These are phyloP conservation scores for Aspergillus sp. DNA, from an alignment of 2,329 filamentous ascomycete species.

Conservation along the genomic window DNA sequence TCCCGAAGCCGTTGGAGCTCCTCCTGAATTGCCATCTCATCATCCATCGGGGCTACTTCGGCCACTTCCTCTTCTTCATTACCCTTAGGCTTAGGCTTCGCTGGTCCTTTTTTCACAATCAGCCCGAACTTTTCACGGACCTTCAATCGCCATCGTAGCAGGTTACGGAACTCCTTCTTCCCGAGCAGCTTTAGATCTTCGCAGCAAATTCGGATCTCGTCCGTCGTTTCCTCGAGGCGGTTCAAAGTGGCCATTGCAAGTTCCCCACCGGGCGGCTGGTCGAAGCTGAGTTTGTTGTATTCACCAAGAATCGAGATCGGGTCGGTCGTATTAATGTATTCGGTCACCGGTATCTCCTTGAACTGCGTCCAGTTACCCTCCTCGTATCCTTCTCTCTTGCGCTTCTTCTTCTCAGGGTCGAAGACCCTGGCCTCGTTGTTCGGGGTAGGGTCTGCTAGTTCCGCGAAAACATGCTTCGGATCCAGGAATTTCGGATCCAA, in stretches of 20 bases:
- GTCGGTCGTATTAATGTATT: conserved; percentile 89
- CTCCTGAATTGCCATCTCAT: conserved; percentile 82
- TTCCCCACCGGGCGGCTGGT: conserved; percentile 69
- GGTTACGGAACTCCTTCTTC: conserved; percentile 83
- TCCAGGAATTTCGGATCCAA: conserved; percentile 91
- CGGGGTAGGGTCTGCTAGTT: conserved; percentile 71
- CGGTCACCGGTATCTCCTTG: conserved; percentile 78
- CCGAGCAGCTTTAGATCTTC: conserved; percentile 81
- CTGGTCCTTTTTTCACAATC: conserved; percentile 57
- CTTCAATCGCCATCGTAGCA: conserved; percentile 81
- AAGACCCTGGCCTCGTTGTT: conserved; percentile 98
- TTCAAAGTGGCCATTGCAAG: conserved; percentile 78
- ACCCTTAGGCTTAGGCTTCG: conserved; percentile 41
- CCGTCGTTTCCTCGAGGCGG: conserved; percentile 75
- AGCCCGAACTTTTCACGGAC: conserved; percentile 88
- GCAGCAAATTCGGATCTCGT: conserved; percentile 71
- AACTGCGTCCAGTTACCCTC: conserved; percentile 90
- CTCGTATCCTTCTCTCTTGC: conserved; percentile 95
- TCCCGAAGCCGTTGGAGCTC: conserved; percentile 77
- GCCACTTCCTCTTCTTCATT: conserved; percentile 63
- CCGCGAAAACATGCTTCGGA: conserved; percentile 80
- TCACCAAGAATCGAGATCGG: conserved; percentile 85
- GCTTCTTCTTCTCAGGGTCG: conserved; percentile 94
- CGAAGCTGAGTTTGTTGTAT: conserved; percentile 75
- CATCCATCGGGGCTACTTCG: conserved; percentile 82